Base-by-base conservation (phyloP, 2,329 filamentous ascomycete genomes). In the Epichloe glyceriae region DNA sequence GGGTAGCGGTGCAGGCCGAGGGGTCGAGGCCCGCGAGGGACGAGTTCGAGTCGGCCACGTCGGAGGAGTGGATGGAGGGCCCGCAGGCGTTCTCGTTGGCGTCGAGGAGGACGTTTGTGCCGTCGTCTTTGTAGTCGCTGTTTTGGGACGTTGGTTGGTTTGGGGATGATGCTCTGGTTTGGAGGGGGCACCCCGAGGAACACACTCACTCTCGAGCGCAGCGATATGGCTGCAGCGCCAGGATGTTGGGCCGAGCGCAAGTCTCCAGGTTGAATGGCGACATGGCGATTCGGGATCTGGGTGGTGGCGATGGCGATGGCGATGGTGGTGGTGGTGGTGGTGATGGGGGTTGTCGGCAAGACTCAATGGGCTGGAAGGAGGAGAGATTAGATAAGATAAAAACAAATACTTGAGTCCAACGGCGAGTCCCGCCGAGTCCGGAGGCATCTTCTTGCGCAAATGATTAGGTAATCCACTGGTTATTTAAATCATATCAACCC, bases 71-170 rank as follows among this genome's bases (percentile, higher is more conserved):
- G 46, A 96, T 72, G 2, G 87, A 85, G 0, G 93, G 91, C 0
- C 93, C 93, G 62, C 85, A 96, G 53, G 93, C 89, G 64, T 98
- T 98, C 72, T 98, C 93, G 63, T 98, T 98, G 60, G 93, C 93
- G 66, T 98, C 93, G 57, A 98, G 85, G 49, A 98, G 83, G 61
- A 97, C 82, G 63, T 97, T 97, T 53, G 83, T 91, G 58, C 93
- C 93, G 65, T 98, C 86, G 67, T 98, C 91, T 73, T 98, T 96
- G 79, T 98, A 97, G 78, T 98, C 93, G 72, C 88, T 94, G 64
- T 47, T 10, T 20, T 46, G 62, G 47, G 60, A 47, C 44, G 41
- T 47, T 47, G 54, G 50, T 39, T 15, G 43, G 22, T 10, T 14
- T 30, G 20, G n/a, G n/a, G 43, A 26, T 14, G 43, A 19, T 22